Evolutionary conservation across 805 yeast species (phyloP), one percentile per base, ranked within the genome.

Genomic region (Candida morakotiae): DNA sequence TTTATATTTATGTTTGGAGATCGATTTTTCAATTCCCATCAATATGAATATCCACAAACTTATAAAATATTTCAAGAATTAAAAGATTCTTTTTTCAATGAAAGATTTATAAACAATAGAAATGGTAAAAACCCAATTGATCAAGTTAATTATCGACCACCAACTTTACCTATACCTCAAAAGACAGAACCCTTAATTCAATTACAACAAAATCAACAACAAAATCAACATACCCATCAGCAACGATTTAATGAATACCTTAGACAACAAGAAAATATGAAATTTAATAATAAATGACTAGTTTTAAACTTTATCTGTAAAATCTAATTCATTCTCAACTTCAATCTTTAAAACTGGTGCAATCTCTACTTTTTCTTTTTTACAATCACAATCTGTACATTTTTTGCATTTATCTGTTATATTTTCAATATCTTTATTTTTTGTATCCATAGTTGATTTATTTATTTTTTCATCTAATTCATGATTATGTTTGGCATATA

Each of bases 41-140:
- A 57, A 38, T 62, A 54, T 41, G 69, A 64, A 32, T 68, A 64
- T 38, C 73, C 73, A 3, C 70, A 67, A 42, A 65, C 72, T 11
- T 48, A 62, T 29, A 64, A 66, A 47, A 51, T 63, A 9, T 68
- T 66, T 47, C 71, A 65, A 41, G 70, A 67, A 40, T 67, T 68
- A 48, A 67, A 67, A 46, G 54, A 49, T 32, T 56, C 71, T 15
- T 67, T 68, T 39, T 53, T 57, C 36, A 64, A 64, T 37, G 73
- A 68, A 47, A 43, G 71, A 39, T 60, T 67, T 25, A 56, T 62
- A n/a, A 61, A 56, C 37, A 42, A 52, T 33, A 39, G 57, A 26
- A 24, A 24, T 9, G 9, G 9, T 21, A 21, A n/a, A n/a, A n/a
- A n/a, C n/a, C n/a, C n/a, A n/a, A n/a, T n/a, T n/a, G n/a, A n/a